phyloP scores from a whole-genome alignment of 1,284 basidiomycete genomes.

The Coniferiporia sulphurascens region DNA sequence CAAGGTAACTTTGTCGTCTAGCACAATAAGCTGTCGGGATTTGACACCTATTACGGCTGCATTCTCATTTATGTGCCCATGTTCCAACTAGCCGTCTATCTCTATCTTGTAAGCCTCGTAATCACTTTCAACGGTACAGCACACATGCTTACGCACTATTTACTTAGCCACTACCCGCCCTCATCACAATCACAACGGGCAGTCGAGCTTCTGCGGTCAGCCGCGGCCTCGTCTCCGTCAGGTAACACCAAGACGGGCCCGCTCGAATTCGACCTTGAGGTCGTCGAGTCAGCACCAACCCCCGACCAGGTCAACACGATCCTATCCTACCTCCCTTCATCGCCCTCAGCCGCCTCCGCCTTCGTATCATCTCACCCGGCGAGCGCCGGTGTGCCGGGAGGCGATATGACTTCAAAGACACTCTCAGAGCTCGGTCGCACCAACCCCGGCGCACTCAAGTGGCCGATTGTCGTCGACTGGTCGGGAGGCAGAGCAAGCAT shows the following conservation, averaged over 20 bases:
- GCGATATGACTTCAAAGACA: conserved; percentile 35
- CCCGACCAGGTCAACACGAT: conserved; percentile 64
- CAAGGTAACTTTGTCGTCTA: conserved; percentile 7
- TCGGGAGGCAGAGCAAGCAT: conserved; percentile 57
- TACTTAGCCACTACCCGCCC: conserved; percentile 53
- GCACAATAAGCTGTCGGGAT: background rate
- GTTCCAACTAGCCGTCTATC: conserved; percentile 9
- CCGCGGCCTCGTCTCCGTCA: conserved; percentile 60
- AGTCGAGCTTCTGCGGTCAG: conserved; percentile 50
- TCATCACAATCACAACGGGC: conserved; percentile 61
- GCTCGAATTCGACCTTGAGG: conserved; percentile 64
- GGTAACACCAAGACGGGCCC: conserved; percentile 40
- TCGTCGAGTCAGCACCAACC: conserved; percentile 57
- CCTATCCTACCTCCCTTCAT: conserved; percentile 49
- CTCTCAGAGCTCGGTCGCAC: conserved; percentile 45
- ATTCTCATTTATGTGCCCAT: background rate
- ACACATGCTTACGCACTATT: background rate
- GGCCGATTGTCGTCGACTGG: conserved; percentile 80
- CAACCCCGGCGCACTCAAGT: conserved; percentile 59
- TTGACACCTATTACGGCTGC: background rate
- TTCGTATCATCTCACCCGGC: conserved; percentile 56
- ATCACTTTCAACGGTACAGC: background rate
- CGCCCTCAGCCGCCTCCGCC: conserved; percentile 24
- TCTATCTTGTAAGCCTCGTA: conserved; percentile 16
- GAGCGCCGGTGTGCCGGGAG: conserved; percentile 32